Evolutionary conservation across 352 stramenopile genomes (phyloP).

Genomic region (Pythium dissotocum): DNA sequence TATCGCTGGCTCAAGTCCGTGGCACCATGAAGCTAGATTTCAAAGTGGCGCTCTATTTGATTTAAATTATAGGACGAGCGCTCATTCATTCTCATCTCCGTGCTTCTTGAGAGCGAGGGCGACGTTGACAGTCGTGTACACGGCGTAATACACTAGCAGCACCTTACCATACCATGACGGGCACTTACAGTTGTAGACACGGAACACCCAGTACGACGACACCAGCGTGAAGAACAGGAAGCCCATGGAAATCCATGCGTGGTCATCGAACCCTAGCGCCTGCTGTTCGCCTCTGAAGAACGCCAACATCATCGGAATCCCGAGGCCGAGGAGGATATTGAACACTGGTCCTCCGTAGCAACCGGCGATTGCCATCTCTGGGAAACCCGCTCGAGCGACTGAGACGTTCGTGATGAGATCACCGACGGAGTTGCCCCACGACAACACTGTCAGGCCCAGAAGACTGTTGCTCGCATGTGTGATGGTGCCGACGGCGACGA

Average conservation of each 20-base stretch:
- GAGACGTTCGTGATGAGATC: constrained; percentile 86
- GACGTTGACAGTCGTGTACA: constrained; percentile 78
- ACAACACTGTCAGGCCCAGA: constrained; percentile 75
- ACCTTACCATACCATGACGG: constrained; percentile 73
- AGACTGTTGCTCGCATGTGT: constrained; percentile 78
- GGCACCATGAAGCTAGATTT: constrained; percentile 26
- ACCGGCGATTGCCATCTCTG: constrained; percentile 84
- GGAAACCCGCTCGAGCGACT: constrained; percentile 74
- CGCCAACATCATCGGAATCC: constrained; percentile 67
- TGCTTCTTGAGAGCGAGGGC: constrained; percentile 38
- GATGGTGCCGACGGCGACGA: constrained; percentile 75
- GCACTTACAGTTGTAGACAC: constrained; percentile 52
- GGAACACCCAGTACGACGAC: constrained; percentile 56
- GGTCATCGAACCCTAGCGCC: constrained; percentile 54
- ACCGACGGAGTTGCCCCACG: constrained; percentile 84
- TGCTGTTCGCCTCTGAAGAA: constrained; percentile 47
- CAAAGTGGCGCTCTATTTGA: not conserved
- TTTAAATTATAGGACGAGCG: not conserved
- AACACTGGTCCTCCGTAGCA: constrained; percentile 85
- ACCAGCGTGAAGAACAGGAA: constrained; percentile 67
- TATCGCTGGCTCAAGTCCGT: constrained; percentile 63
- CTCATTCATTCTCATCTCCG: constrained; percentile 12
- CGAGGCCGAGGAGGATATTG: constrained; percentile 80
- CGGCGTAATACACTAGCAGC: constrained; percentile 62
- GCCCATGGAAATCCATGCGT: constrained; percentile 70